A percentile compares a stretch with the other conserved stretches of the same genome.
phyloP scores from a whole-genome alignment of 163 green algal species.

The Chloromonas sp. region DNA sequence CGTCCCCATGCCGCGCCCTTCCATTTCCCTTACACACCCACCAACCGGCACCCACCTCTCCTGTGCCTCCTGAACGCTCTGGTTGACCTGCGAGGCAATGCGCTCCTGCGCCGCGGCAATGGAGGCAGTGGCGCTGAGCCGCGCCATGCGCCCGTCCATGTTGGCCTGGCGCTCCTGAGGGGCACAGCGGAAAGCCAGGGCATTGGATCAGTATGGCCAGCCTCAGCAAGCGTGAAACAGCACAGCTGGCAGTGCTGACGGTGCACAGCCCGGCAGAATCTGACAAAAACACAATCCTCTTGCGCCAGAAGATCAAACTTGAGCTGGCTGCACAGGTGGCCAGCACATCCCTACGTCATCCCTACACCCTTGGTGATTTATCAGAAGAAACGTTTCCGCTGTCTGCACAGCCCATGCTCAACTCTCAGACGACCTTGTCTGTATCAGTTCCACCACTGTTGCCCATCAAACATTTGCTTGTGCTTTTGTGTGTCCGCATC shows the following conservation, averaged over 20 bases:
- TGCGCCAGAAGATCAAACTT: neutral
- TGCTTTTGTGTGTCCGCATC: neutral
- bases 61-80: neutral
- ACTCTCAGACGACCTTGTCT: neutral
- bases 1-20: neutral
- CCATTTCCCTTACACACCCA: neutral
- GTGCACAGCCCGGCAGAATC: too few relatives aligned
- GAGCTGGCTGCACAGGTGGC: neutral
- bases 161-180: slow-evolving; percentile 18
- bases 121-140: slow-evolving; percentile 12
- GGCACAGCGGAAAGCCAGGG: neutral
- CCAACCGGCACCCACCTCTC: neutral
- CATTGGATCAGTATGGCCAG: neutral
- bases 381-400: too few relatives aligned
- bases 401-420: neutral
- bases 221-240: too few relatives aligned
- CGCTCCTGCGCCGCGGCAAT: slow-evolving; percentile 15
- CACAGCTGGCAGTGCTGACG: too few relatives aligned
- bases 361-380: too few relatives aligned
- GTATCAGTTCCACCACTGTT: neutral
- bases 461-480: neutral
- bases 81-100: neutral
- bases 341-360: too few relatives aligned
- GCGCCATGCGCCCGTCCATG: slow-evolving; percentile 17
- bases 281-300: too few relatives aligned